Percentiles rank a stretch among this genome's conserved stretches.
Evolutionary conservation across 495 filamentous ascomycete genomes (phyloP).

Genomic region (Hyaloscypha finlandica): DNA sequence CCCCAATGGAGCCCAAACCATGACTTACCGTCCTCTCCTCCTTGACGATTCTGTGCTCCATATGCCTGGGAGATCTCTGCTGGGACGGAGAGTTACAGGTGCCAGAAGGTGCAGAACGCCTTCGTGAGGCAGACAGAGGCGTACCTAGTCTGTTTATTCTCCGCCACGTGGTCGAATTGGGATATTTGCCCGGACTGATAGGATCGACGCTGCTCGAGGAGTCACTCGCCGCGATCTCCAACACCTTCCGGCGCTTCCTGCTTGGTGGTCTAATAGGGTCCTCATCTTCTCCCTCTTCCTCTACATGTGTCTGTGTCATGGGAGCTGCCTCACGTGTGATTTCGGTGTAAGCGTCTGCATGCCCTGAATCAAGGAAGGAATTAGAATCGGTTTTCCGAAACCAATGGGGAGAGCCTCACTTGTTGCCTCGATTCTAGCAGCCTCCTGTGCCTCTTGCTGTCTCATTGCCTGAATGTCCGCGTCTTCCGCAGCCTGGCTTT

Average conservation of each 20-base stretch:
- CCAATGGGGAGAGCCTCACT: neutral
- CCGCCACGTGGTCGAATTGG: conserved; percentile 17
- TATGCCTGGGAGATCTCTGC: neutral
- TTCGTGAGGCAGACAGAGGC: conserved; percentile 4
- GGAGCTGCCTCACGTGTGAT: neutral
- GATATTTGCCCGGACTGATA: conserved; percentile 8
- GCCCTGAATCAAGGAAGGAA: neutral
- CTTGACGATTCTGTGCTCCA: conserved; percentile 3
- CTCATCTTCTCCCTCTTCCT: neutral
- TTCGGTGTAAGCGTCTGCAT: neutral
- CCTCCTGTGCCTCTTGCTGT: neutral
- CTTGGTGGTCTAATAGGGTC: conserved; percentile 14
- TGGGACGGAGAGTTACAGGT: neutral
- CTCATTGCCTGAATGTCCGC: neutral
- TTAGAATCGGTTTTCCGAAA: neutral
- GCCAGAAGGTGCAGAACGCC: conserved; percentile 8
- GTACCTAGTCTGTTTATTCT: conserved; percentile 12
- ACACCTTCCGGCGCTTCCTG: conserved; percentile 15
- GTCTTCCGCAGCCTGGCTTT: neutral
- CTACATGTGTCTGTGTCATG: neutral
- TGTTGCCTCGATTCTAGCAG: neutral
- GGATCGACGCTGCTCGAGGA: conserved; percentile 14
- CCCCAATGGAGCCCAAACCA: neutral
- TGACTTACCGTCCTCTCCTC: conserved; percentile 10
- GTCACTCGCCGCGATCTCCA: conserved; percentile 19